phyloP scores from a whole-genome alignment of 192 early-diverging fungal genomes.

The Cetraspora pellucida region DNA sequence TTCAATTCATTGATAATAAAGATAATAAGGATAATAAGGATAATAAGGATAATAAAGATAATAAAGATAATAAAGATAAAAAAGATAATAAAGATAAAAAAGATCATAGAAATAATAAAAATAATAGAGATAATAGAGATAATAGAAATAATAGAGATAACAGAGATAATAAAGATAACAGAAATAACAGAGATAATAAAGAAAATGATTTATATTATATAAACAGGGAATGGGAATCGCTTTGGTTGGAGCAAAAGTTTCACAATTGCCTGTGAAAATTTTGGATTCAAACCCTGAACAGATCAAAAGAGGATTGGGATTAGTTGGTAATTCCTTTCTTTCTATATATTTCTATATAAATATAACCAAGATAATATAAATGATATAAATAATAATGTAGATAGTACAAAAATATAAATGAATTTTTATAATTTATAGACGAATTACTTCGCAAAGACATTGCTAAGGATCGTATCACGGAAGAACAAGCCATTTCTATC shows the following conservation, averaged over 20 bases:
- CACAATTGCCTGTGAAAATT: conserved; percentile 77
- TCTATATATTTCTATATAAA: neutral
- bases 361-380: conserved; percentile 50
- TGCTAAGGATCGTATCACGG: conserved; percentile 82
- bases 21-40: neutral
- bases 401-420: neutral
- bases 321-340: conserved; percentile 61
- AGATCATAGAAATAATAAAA: neutral
- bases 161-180: neutral
- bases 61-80: neutral
- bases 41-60: neutral
- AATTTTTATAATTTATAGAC: conserved; percentile 53
- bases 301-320: conserved; percentile 77
- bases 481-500: conserved; percentile 67
- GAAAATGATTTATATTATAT: no score
- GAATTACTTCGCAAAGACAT: conserved; percentile 88
- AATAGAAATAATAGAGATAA: neutral
- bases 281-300: conserved; percentile 80
- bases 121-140: neutral
- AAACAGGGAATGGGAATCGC: conserved; percentile 81
- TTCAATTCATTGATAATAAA: conserved; percentile 21
- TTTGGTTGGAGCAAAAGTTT: conserved; percentile 81
- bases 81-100: no score
- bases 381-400: conserved; percentile 20
- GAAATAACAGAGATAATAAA: no score